Percentiles rank a stretch among this genome's conserved stretches.
These are phyloP conservation scores for Epichloe elymi DNA, from an alignment of 2,329 filamentous ascomycete genomes.

Conservation along the genomic window DNA sequence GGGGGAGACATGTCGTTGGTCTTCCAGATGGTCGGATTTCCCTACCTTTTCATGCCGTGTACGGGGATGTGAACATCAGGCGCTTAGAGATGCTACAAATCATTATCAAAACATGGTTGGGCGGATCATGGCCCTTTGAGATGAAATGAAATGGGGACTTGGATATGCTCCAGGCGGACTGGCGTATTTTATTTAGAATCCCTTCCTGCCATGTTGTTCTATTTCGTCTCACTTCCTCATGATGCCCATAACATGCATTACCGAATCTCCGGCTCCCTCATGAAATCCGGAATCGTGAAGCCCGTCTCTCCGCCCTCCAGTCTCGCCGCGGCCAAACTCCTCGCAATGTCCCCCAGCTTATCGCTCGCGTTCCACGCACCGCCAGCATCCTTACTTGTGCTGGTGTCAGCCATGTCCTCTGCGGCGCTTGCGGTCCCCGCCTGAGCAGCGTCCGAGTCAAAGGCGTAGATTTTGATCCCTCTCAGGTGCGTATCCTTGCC, in stretches of 20 bases:
- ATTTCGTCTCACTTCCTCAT: not conserved
- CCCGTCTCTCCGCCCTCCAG: conserved; percentile 22
- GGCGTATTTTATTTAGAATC: too few relatives aligned
- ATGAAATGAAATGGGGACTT: too few relatives aligned
- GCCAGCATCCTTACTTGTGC: conserved; percentile 7
- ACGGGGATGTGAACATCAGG: too few relatives aligned
- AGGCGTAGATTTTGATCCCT: conserved; percentile 73
- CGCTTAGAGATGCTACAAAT: too few relatives aligned
- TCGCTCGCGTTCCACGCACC: conserved; percentile 6
- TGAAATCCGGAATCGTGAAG: conserved; percentile 27
- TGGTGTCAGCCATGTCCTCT: conserved; percentile 13
- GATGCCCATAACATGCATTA: conserved; percentile 9
- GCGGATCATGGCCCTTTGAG: too few relatives aligned
- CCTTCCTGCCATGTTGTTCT: too few relatives aligned
- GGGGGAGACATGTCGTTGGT: not conserved
- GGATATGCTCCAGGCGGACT: too few relatives aligned
- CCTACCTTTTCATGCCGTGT: too few relatives aligned
- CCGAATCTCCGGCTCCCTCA: conserved; percentile 29
- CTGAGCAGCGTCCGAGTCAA: conserved; percentile 35
- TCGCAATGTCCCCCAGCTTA: conserved; percentile 17
- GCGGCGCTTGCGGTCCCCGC: conserved; percentile 19
- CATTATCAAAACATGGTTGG: too few relatives aligned
- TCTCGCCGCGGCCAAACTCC: conserved; percentile 15
- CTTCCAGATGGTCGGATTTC: not conserved
- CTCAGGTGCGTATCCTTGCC: conserved; percentile 97